Percentiles rank a stretch among this genome's conserved stretches.
Evolutionary conservation across 2,329 filamentous ascomycete species (phyloP).

Genomic region (Ophiostoma pallidulum): DNA sequence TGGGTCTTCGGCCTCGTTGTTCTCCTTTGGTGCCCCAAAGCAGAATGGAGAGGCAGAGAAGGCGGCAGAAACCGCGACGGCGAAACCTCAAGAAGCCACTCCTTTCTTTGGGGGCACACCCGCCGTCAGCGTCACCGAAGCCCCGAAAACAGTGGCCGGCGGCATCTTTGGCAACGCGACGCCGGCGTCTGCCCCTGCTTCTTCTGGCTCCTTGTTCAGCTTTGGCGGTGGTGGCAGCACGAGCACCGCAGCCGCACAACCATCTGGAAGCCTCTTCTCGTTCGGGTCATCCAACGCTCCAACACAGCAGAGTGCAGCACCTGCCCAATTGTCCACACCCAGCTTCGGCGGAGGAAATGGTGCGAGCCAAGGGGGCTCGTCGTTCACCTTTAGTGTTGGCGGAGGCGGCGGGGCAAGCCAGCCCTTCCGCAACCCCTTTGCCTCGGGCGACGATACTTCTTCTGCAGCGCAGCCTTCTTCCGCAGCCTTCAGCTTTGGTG

Average conservation of each 20-base stretch:
- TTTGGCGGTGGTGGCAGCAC: slow-evolving; percentile 10
- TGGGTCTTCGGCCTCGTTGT: slow-evolving; percentile 2
- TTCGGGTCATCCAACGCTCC: slow-evolving; percentile 8
- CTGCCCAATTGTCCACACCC: background rate
- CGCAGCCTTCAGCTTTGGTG: slow-evolving; percentile 33
- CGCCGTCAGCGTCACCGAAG: slow-evolving; percentile 2
- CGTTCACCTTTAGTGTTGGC: slow-evolving; percentile 32
- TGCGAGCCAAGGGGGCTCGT: slow-evolving; percentile 20
- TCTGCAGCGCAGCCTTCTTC: slow-evolving; percentile 18
- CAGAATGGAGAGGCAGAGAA: slow-evolving; percentile 7
- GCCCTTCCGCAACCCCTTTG: slow-evolving; percentile 32
- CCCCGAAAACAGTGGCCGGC: background rate
- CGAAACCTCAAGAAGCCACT: slow-evolving; percentile 15
- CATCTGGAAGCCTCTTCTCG: slow-evolving; percentile 5
- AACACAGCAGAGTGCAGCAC: background rate
- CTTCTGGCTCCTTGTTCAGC: slow-evolving; percentile 6
- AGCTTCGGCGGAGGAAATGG: slow-evolving; percentile 12
- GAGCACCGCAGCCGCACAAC: background rate
- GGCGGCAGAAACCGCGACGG: background rate
- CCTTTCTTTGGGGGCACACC: slow-evolving; percentile 25
- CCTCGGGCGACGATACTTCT: slow-evolving; percentile 19
- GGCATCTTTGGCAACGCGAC: slow-evolving; percentile 10
- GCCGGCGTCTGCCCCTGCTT: background rate
- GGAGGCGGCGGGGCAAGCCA: slow-evolving; percentile 19
- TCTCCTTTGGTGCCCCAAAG: slow-evolving; percentile 12